These are phyloP conservation scores for Talaromyces sp. DNA, from an alignment of 2,329 filamentous ascomycete species.

Conservation along the genomic window DNA sequence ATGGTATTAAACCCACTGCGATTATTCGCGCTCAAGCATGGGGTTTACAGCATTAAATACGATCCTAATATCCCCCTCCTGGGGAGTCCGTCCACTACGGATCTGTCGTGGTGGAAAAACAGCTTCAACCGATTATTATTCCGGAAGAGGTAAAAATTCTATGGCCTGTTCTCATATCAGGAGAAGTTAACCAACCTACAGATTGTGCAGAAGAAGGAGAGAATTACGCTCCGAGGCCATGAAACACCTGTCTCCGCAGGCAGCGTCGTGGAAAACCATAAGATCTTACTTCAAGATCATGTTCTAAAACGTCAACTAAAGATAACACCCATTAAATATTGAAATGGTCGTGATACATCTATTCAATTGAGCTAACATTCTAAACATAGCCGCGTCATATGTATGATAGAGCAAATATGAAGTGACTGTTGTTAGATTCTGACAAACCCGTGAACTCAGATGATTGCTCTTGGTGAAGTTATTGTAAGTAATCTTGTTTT, in stretches of 20 bases:
- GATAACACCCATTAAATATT: conserved; percentile 2
- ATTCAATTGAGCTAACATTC: background rate
- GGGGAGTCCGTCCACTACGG: background rate
- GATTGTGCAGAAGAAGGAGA: background rate
- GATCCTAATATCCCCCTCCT: background rate
- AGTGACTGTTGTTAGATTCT: background rate
- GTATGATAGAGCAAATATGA: background rate
- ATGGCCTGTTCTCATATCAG: background rate
- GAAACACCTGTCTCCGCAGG: conserved; percentile 12
- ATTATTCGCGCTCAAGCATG: background rate
- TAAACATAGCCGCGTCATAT: conserved; percentile 2
- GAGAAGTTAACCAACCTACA: background rate
- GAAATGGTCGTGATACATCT: background rate
- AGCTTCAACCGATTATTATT: conserved; percentile 1
- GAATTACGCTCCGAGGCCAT: conserved; percentile 1
- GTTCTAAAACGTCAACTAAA: conserved; percentile 14
- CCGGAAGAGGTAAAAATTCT: conserved; percentile 1
- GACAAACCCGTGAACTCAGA: conserved; percentile 10
- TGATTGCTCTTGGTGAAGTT: conserved; percentile 17
- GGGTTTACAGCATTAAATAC: background rate
- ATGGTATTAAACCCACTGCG: background rate
- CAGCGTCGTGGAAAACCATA: background rate
- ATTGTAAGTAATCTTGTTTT: conserved; percentile 7
- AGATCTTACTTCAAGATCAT: background rate
- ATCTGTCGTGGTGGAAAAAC: background rate